Base-by-base conservation (phyloP, 345 rosid species). In the Corymbia maculata region DNA sequence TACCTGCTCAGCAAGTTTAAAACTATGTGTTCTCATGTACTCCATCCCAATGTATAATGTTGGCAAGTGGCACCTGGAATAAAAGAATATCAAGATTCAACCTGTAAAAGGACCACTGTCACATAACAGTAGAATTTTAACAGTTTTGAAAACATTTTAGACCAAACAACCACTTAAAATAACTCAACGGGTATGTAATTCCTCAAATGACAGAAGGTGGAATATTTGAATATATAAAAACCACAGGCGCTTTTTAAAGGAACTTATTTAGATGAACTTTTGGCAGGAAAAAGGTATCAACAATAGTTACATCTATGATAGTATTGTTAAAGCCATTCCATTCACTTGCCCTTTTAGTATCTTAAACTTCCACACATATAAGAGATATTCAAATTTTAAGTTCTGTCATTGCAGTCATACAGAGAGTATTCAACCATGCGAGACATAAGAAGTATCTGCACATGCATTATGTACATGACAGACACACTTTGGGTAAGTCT, bases 1-100 rank as follows among this genome's bases (percentile, higher is more conserved):
- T 36, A 98, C 99, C 98, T 98, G 99, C 92, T 95, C 98, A n/a
- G 99, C 98, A 91, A 95, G 99, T 94, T 97, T 98, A 91, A 93
- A 96, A 94, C 98, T 98, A 92, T 95, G 99, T 59, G 96, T 98
- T 92, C 98, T 94, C 98, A 94, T 96, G 94, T 98, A 98, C 93
- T 98, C 99, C 99, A 97, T 98, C 92, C 98, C 98, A 88, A 97
- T 97, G 94, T 95, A 98, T 90, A 97, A 85, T 90, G 98, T 96
- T 92, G 99, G 98, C 86, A 97, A 95, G 92, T 98, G 99, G 92
- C 99, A 98, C 97, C 99, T 97, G 96, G 94, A 94, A 96, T 92
- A 93, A 93, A 92, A 96, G 94, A 95, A 96, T 75, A 92, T 93
- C 95, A 96, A 93, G 90, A 95, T 90, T 95, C 92, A 94, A 92